These are phyloP conservation scores for Umbilicus rupestris DNA, from an alignment of 164 flowering plant genomes.

Conservation along the genomic window DNA sequence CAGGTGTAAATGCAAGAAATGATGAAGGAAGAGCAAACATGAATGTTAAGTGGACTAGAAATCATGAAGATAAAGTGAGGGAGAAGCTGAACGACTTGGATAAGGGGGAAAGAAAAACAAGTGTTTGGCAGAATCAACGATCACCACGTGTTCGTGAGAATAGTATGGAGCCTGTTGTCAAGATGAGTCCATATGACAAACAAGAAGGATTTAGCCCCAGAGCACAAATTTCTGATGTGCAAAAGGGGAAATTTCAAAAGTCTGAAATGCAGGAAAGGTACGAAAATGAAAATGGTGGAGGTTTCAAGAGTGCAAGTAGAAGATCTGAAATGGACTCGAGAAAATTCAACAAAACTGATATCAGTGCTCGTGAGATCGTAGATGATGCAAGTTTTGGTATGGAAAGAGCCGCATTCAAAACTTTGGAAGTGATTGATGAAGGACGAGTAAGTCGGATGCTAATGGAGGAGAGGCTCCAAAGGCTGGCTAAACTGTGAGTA, in stretches of 20 bases:
- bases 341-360: not conserved
- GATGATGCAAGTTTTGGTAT: conserved; percentile 6
- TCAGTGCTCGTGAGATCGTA: not conserved
- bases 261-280: conserved; percentile 5
- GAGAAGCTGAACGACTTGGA: not conserved
- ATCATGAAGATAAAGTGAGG: not conserved
- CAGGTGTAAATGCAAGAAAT: not conserved
- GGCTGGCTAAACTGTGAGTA: conserved; percentile 62
- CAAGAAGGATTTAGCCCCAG: conserved; percentile 1
- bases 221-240: not conserved
- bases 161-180: not conserved
- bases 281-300: conserved; percentile 8
- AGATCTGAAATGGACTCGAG: not conserved
- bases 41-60: conserved; percentile 3
- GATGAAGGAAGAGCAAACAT: not conserved
- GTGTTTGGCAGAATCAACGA: not conserved
- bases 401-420: conserved; percentile 68
- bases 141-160: not conserved
- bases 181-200: not conserved
- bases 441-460: conserved; percentile 42
- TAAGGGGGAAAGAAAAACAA: not conserved
- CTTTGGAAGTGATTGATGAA: conserved; percentile 37
- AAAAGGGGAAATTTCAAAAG: conserved; percentile 2
- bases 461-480: conserved; percentile 84
- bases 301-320: conserved; percentile 8